These are phyloP conservation scores for Mycena venus DNA, from an alignment of 768 basidiomycete species.

Conservation along the genomic window DNA sequence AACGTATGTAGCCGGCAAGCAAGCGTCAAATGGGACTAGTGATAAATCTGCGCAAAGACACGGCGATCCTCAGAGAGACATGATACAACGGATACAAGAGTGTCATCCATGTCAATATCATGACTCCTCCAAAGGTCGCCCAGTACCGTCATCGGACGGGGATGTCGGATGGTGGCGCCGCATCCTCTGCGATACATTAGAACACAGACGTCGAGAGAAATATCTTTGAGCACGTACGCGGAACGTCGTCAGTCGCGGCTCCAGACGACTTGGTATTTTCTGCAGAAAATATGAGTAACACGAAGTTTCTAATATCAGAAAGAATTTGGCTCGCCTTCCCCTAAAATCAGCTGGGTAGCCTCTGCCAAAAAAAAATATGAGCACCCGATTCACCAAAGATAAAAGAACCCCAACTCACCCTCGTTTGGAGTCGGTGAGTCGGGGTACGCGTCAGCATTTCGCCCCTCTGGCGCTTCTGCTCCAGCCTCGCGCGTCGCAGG, in stretches of 20 bases:
- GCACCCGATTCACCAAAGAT: background rate
- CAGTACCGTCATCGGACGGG: constrained; percentile 43
- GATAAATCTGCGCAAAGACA: constrained; percentile 25
- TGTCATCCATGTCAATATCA: constrained; percentile 25
- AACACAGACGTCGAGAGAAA: background rate
- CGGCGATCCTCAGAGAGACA: constrained; percentile 32
- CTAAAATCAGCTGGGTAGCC: too few species aligned
- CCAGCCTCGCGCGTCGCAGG: constrained; percentile 3
- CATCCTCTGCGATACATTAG: constrained; percentile 19
- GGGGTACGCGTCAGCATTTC: constrained; percentile 6
- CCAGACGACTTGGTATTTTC: constrained; percentile 2
- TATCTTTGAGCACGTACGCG: constrained; percentile 15
- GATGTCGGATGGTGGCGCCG: constrained; percentile 15
- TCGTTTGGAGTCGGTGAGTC: constrained; percentile 25
- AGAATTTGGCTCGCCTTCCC: too few species aligned
- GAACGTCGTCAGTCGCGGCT: constrained; percentile 3
- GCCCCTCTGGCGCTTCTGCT: background rate
- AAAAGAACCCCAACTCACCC: constrained; percentile 20
- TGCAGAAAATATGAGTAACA: too few species aligned
- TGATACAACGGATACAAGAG: constrained; percentile 7
- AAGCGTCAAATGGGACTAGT: constrained; percentile 20
- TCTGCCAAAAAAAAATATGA: background rate
- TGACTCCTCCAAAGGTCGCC: constrained; percentile 42
- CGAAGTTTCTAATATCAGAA: too few species aligned
- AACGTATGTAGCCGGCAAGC: background rate